Conservation (phyloP, 2,329 filamentous ascomycete species). For the Hypoxylon sp. region DNA sequence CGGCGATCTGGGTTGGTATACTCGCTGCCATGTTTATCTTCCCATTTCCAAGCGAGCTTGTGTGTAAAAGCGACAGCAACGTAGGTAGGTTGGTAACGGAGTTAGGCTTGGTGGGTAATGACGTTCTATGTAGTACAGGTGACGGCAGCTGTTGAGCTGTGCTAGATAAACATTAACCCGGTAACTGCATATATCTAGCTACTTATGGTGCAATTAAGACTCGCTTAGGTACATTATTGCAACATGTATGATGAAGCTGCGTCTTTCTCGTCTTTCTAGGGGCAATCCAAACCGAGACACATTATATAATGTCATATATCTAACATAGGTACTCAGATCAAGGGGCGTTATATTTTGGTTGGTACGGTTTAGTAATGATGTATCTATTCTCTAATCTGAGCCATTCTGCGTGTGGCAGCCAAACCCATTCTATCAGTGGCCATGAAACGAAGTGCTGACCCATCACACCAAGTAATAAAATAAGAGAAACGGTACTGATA, state of each 20-base stretch:
- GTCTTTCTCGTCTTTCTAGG: background rate
- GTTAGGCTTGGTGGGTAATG: conserved; percentile 7
- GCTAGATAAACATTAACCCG: background rate
- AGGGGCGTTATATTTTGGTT: background rate
- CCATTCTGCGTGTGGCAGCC: conserved; percentile 15
- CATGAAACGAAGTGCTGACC: conserved; percentile 22
- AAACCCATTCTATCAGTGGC: background rate
- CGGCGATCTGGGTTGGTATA: conserved; percentile 78
- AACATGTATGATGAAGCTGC: background rate
- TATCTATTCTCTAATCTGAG: conserved; percentile 21
- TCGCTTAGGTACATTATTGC: too few relatives aligned
- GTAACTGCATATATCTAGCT: conserved; percentile 8
- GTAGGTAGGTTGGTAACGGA: background rate
- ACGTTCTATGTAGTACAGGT: conserved; percentile 33
- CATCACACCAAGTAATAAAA: conserved; percentile 4
- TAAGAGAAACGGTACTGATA: background rate
- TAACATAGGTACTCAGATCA: background rate
- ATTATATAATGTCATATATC: background rate
- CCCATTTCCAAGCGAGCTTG: background rate
- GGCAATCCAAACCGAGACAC: background rate
- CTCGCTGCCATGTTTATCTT: conserved; percentile 65
- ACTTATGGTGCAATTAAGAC: background rate
- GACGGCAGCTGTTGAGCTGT: conserved; percentile 7
- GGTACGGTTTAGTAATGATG: conserved; percentile 12
- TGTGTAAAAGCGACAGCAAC: background rate